Conservation (phyloP, 2,329 filamentous ascomycete species). For the Fusarium proliferatum region DNA sequence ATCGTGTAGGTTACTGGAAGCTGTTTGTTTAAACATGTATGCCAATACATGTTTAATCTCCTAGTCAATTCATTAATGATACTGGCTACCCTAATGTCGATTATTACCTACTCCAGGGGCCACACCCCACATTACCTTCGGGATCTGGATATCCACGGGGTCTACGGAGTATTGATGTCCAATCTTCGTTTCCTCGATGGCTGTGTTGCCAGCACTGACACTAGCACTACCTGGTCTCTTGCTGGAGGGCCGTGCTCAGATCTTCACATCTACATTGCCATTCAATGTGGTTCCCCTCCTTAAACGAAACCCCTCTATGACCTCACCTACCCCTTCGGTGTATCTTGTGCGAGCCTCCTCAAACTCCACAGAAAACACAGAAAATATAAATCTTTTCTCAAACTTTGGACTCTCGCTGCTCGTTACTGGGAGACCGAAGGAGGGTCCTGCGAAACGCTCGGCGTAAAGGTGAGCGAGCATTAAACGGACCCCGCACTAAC, state of each 20-base stretch:
- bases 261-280: conserved; percentile 26
- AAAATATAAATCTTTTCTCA: background rate
- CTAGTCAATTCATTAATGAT: background rate
- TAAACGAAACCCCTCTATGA: background rate
- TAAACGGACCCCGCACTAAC: conserved; percentile 38
- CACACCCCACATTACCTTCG: conserved; percentile 18
- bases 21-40: background rate
- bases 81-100: background rate
- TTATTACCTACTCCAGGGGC: conserved; percentile 1
- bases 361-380: background rate
- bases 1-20: background rate
- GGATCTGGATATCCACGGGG: conserved; percentile 2
- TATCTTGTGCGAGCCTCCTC: background rate
- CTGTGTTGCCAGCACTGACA: conserved; percentile 3
- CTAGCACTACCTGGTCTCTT: background rate
- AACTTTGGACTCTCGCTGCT: background rate
- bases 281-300: conserved; percentile 6
- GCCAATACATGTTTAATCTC: background rate
- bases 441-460: conserved; percentile 25
- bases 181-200: conserved; percentile 10
- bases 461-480: conserved; percentile 44
- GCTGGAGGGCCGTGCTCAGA: conserved; percentile 10
- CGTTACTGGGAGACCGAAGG: conserved; percentile 24
- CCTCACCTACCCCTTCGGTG: background rate
- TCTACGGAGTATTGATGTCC: background rate